Evolutionary conservation across 495 filamentous ascomycete species (phyloP).

Genomic region (Penicillium egyptiacum): DNA sequence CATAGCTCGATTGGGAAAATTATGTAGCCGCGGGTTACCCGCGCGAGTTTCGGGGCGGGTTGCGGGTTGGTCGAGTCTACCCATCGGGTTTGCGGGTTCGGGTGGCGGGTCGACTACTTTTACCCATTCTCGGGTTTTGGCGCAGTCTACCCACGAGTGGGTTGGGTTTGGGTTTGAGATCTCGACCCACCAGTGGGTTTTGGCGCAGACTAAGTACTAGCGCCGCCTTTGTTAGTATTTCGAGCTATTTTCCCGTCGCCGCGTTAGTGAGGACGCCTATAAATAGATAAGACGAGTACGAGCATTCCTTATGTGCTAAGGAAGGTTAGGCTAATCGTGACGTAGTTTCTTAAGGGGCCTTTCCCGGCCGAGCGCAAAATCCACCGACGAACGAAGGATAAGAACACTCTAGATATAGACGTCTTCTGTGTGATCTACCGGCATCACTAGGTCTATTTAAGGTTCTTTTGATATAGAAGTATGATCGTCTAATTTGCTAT

Average conservation of each 20-base stretch:
- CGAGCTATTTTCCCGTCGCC: constrained; percentile 22
- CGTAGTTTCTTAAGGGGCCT: constrained; percentile 10
- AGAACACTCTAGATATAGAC: constrained; percentile 30
- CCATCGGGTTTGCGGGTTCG: too few species aligned
- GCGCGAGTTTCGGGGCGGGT: too few species aligned
- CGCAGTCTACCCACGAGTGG: too few species aligned
- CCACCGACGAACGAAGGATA: constrained; percentile 18
- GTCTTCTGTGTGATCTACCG: constrained; percentile 26
- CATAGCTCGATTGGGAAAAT: too few species aligned
- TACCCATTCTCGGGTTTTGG: too few species aligned
- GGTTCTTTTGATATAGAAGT: constrained; percentile 30
- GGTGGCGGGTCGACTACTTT: too few species aligned
- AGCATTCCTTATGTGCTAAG: constrained; percentile 3
- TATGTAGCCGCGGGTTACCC: too few species aligned
- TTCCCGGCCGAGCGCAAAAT: constrained; percentile 6
- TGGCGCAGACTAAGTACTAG: constrained; percentile 37
- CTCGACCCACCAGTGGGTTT: too few species aligned
- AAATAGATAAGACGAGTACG: constrained; percentile 28
- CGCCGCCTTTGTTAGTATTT: constrained; percentile 30
- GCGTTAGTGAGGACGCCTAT: constrained; percentile 20
- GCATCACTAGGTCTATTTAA: constrained; percentile 33
- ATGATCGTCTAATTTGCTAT: constrained; percentile 33
- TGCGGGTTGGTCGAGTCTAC: too few species aligned
- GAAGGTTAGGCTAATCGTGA: constrained; percentile 12
- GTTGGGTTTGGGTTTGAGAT: too few species aligned